Percentiles rank a stretch among this genome's conserved stretches.
Conservation (phyloP, 352 stramenopile species). For the Halophytophthora batemanensis region DNA sequence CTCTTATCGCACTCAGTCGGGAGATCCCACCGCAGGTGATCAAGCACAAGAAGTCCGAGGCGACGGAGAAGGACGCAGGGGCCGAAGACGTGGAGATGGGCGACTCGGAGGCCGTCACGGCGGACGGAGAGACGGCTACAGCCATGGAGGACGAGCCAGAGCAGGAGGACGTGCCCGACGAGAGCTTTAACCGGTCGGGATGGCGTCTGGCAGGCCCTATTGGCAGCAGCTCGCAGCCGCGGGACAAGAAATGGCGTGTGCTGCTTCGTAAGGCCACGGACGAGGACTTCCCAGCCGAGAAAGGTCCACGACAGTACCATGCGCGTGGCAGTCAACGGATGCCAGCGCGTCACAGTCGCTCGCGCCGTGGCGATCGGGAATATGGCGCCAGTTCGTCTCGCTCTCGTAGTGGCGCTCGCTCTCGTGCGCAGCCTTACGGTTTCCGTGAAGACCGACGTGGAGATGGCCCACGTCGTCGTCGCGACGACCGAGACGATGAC, state of each 20-base stretch:
- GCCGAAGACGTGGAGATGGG: slow-evolving; percentile 63
- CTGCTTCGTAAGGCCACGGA: slow-evolving; percentile 66
- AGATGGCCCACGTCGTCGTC: slow-evolving; percentile 21
- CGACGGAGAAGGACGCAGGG: no score
- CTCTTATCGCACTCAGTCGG: slow-evolving; percentile 52
- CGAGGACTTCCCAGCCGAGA: slow-evolving; percentile 80
- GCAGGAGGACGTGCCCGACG: slow-evolving; percentile 40
- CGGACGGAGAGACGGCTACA: slow-evolving; percentile 16
- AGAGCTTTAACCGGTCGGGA: slow-evolving; percentile 57
- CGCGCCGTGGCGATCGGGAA: slow-evolving; percentile 22
- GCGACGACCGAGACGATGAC: slow-evolving; percentile 21
- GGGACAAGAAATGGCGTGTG: slow-evolving; percentile 66
- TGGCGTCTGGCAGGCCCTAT: slow-evolving; percentile 60
- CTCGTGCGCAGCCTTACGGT: slow-evolving; percentile 44
- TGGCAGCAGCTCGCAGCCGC: slow-evolving; percentile 44
- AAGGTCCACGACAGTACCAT: slow-evolving; percentile 72
- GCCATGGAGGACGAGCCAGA: slow-evolving; percentile 26
- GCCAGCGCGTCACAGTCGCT: slow-evolving; percentile 12
- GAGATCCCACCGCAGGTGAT: slow-evolving; percentile 48
- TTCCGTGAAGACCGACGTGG: slow-evolving; percentile 30
- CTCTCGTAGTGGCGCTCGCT: slow-evolving; percentile 8
- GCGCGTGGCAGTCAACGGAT: slow-evolving; percentile 35
- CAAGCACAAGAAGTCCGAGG: slow-evolving; percentile 21
- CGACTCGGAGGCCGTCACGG: slow-evolving; percentile 14
- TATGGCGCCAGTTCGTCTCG: slow-evolving; percentile 32